Evolutionary conservation across 2,329 filamentous ascomycete species (phyloP).

Genomic region (Bipolaris gigantea): DNA sequence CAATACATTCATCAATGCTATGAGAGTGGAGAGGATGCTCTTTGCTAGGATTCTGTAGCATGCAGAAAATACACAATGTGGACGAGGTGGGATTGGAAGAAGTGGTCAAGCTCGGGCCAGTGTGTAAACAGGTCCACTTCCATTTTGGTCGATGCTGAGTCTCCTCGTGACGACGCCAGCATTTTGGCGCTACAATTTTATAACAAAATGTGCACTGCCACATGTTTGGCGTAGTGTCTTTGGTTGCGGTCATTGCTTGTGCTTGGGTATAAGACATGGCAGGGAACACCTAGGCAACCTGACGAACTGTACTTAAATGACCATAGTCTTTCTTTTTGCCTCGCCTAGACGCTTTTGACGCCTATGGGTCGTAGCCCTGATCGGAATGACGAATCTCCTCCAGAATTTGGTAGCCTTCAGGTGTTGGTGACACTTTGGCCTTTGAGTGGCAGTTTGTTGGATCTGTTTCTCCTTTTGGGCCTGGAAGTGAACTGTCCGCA

Average conservation of each 20-base stretch:
- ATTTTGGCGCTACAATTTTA: slow-evolving; percentile 34
- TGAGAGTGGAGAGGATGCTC: slow-evolving; percentile 34
- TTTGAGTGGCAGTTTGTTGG: slow-evolving; percentile 19
- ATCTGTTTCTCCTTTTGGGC: slow-evolving; percentile 25
- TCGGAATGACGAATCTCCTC: slow-evolving; percentile 12
- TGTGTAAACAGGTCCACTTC: slow-evolving; percentile 41
- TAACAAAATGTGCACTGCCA: slow-evolving; percentile 44
- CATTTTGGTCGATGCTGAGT: slow-evolving; percentile 40
- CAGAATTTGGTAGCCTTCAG: slow-evolving; percentile 1
- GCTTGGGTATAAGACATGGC: not conserved
- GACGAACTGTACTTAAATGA: slow-evolving; percentile 18
- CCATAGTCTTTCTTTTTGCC: slow-evolving; percentile 46
- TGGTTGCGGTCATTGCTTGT: not conserved
- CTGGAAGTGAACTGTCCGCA: slow-evolving; percentile 13
- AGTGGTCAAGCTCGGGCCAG: slow-evolving; percentile 26
- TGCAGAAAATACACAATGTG: slow-evolving; percentile 37
- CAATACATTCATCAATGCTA: slow-evolving; percentile 37
- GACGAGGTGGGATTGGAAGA: slow-evolving; percentile 6
- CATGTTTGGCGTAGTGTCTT: slow-evolving; percentile 18
- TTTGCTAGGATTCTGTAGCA: slow-evolving; percentile 28
- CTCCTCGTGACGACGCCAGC: slow-evolving; percentile 44
- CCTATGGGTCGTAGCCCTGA: not conserved
- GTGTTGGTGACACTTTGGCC: slow-evolving; percentile 12
- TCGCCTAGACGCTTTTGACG: slow-evolving; percentile 22
- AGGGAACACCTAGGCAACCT: slow-evolving; percentile 13